Evolutionary conservation across 2,329 filamentous ascomycete species (phyloP).

Genomic region (Claviceps sp.): DNA sequence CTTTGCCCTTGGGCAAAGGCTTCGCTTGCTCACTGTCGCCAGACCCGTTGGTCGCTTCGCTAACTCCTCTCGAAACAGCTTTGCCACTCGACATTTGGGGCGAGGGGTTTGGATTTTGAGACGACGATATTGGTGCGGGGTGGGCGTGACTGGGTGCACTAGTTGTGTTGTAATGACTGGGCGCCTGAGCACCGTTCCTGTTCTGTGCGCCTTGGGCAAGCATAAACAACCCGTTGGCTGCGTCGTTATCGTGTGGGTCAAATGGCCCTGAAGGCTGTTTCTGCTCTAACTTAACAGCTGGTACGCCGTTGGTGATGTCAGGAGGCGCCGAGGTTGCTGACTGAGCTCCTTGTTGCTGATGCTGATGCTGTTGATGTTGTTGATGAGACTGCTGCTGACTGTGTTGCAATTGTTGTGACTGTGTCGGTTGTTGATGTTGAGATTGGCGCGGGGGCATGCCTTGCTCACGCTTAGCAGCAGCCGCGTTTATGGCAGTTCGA

Average conservation of each 20-base stretch:
- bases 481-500: slow-evolving; percentile 74
- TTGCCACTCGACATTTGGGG: slow-evolving; percentile 39
- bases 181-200: slow-evolving; percentile 43
- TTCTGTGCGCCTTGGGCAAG: slow-evolving; percentile 62
- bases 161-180: slow-evolving; percentile 32
- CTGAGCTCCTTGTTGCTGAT: slow-evolving; percentile 12
- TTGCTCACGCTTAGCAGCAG: slow-evolving; percentile 47
- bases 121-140: slow-evolving; percentile 21
- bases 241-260: slow-evolving; percentile 85
- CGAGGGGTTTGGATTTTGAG: slow-evolving; percentile 28
- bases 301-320: slow-evolving; percentile 29
- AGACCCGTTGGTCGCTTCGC: slow-evolving; percentile 57
- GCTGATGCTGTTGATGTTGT: slow-evolving; percentile 8
- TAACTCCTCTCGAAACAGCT: slow-evolving; percentile 40
- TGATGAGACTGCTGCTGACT: slow-evolving; percentile 16
- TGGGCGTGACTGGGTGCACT: slow-evolving; percentile 37
- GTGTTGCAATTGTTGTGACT: slow-evolving; percentile 25
- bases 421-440: slow-evolving; percentile 9
- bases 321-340: slow-evolving; percentile 40
- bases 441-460: slow-evolving; percentile 16
- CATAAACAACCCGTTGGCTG: slow-evolving; percentile 87
- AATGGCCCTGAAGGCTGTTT: slow-evolving; percentile 52
- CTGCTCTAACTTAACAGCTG: slow-evolving; percentile 30
- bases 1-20: slow-evolving; percentile 50
- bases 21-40: slow-evolving; percentile 61